Evolutionary conservation across 106 monocot species (phyloP).

Genomic region (Allium cepa): DNA sequence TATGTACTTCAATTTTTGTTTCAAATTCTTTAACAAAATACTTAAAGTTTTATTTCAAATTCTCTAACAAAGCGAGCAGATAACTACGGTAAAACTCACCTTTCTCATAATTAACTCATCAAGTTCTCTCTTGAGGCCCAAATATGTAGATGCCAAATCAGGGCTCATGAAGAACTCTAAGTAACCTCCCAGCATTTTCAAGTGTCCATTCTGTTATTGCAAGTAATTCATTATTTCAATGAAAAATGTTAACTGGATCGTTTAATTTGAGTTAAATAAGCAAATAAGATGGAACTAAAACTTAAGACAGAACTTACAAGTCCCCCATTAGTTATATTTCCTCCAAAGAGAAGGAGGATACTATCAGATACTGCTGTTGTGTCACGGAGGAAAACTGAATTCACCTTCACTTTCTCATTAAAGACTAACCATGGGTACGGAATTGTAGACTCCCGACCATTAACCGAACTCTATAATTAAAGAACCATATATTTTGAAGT

Average conservation of each 20-base stretch:
- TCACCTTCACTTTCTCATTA: slow-evolving; percentile 99
- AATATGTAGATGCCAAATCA: slow-evolving; percentile 63
- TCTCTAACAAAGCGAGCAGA: too few species aligned
- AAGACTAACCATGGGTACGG: slow-evolving; percentile 97
- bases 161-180: slow-evolving; percentile 96
- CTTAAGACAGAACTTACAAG: slow-evolving; percentile 50
- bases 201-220: slow-evolving; percentile 72
- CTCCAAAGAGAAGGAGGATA: slow-evolving; percentile 82
- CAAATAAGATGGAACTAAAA: slow-evolving; percentile 2
- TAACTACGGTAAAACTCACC: slow-evolving; percentile 26
- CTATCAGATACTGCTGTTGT: slow-evolving; percentile 94
- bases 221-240: too few species aligned
- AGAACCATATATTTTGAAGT: neutral
- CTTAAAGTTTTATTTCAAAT: too few species aligned
- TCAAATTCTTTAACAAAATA: too few species aligned
- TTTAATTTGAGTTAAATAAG: too few species aligned
- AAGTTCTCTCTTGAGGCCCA: slow-evolving; percentile 75
- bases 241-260: too few species aligned
- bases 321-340: slow-evolving; percentile 63
- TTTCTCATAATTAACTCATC: slow-evolving; percentile 68
- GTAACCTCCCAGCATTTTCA: slow-evolving; percentile 98
- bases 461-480: slow-evolving; percentile 77
- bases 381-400: slow-evolving; percentile 91
- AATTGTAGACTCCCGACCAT: slow-evolving; percentile 81
- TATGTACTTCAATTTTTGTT: too few species aligned